Base-by-base conservation (phyloP, 148 eudicot species). In the Drosera capensis region DNA sequence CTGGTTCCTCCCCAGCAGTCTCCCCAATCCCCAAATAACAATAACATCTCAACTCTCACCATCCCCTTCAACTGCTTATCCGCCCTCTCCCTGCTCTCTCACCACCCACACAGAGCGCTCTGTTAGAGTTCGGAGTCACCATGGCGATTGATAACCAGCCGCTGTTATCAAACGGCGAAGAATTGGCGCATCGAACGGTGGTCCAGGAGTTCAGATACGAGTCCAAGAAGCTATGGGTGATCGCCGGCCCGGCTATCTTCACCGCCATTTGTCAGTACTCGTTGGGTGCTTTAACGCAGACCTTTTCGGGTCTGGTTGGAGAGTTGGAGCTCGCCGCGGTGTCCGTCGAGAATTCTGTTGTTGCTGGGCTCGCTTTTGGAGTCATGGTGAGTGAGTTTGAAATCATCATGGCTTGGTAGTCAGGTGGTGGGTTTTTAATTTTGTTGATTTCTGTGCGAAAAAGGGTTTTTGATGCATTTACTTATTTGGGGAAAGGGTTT, bases 161-260 rank as follows among this genome's bases (percentile, higher is more conserved):
- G n/a, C n/a, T n/a, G n/a, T n/a, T n/a, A n/a, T n/a, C n/a, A n/a
- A n/a, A n/a, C n/a, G n/a, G n/a, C n/a, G n/a, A n/a, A n/a, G n/a
- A n/a, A n/a, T n/a, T n/a, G n/a, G n/a, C n/a, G n/a, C n/a, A n/a
- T n/a, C n/a, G n/a, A 28, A 28, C 31, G 31, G 31, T 28, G 31
- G 31, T 28, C 7, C 7, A 28, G 31, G 31, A 28, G 31, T 6
- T 0, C 5, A 28, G 11, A 11, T 28, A 28, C 14, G 54, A 49
- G 42, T 49, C 54, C 0, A 49, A 14, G 30, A 49, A 49, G 29
- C 43, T 34, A 0, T 49, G 54, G 54, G 25, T 23, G 35, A 30
- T 49, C 5, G 54, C 54, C 8, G 54, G 54, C 13, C 54, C 54
- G 8, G 54, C 54, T 6, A 49, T 49, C 28, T 49, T 49, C 54